phyloP scores from a whole-genome alignment of 2,329 filamentous ascomycete genomes.

The Ophioceras dolichostomum region DNA sequence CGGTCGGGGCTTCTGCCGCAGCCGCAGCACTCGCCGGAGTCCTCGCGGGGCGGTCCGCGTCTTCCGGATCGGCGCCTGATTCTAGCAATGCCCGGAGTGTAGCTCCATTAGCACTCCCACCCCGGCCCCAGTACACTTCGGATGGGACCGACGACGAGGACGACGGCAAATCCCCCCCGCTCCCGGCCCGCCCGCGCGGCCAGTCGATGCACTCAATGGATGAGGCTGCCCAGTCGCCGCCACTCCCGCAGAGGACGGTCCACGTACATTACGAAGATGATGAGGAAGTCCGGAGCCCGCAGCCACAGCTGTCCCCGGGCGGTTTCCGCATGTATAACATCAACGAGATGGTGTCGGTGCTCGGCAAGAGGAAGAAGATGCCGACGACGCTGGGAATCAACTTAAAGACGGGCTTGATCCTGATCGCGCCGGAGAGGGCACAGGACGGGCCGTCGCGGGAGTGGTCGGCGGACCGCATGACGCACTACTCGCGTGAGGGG shows the following conservation, averaged over 20 bases:
- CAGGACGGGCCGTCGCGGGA: slow-evolving; percentile 77
- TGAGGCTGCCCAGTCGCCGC: slow-evolving; percentile 10
- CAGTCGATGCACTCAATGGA: slow-evolving; percentile 27
- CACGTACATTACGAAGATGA: slow-evolving; percentile 15
- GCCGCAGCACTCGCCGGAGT: slow-evolving; percentile 44
- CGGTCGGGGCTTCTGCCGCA: slow-evolving; percentile 25
- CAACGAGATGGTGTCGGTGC: slow-evolving; percentile 92
- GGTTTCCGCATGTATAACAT: slow-evolving; percentile 94
- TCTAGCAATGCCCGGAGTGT: slow-evolving; percentile 16
- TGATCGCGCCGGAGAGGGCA: slow-evolving; percentile 78
- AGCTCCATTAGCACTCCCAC: slow-evolving; percentile 32
- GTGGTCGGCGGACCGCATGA: slow-evolving; percentile 90
- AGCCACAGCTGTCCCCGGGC: slow-evolving; percentile 50
- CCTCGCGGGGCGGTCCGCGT: slow-evolving; percentile 33
- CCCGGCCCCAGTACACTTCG: slow-evolving; percentile 45
- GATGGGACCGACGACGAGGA: slow-evolving; percentile 60
- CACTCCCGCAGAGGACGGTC: slow-evolving; percentile 12
- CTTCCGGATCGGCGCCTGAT: slow-evolving; percentile 28
- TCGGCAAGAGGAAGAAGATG: slow-evolving; percentile 97
- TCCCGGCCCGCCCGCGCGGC: slow-evolving; percentile 51
- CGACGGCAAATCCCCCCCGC: slow-evolving; percentile 42
- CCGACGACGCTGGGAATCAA: slow-evolving; percentile 95
- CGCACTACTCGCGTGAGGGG: slow-evolving; percentile 94
- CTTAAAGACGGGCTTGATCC: slow-evolving; percentile 72
- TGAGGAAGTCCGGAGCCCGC: slow-evolving; percentile 14